Conservation (phyloP, 129 eudicot genomes). For the Smallanthus sonchifolius region DNA sequence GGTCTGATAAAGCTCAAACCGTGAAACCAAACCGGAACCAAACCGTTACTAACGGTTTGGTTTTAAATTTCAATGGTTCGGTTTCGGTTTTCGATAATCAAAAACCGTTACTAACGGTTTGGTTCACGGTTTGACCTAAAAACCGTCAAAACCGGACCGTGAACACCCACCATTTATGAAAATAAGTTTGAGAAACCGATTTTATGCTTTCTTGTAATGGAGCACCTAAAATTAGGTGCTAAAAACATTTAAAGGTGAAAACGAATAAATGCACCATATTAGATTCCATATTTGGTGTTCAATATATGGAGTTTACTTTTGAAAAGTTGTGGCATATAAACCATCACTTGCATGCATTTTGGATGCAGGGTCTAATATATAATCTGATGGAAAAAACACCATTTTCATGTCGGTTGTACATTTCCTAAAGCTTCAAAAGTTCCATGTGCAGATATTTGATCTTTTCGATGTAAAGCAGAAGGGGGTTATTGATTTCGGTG, state of each 20-base stretch:
- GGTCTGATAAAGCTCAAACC: too few species aligned
- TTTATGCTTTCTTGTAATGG: background rate
- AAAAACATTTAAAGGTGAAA: background rate
- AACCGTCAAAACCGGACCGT: too few species aligned
- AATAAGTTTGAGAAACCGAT: background rate
- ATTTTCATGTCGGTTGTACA: background rate
- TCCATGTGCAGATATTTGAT: conserved; percentile 77
- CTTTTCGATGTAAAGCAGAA: conserved; percentile 81
- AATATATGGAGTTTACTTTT: background rate
- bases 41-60: too few species aligned
- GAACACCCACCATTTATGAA: background rate
- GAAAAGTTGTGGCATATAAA: background rate
- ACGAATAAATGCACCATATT: conserved; percentile 4
- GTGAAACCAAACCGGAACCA: too few species aligned
- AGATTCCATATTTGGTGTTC: conserved; percentile 1
- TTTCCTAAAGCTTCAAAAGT: conserved; percentile 12
- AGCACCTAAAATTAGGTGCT: background rate
- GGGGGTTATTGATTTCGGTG: conserved; percentile 92
- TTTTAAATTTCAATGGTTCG: too few species aligned
- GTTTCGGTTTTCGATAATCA: too few species aligned
- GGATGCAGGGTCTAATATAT: background rate
- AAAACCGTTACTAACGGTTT: too few species aligned
- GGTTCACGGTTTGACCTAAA: too few species aligned
- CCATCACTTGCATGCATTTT: background rate
- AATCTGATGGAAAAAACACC: background rate